Evolutionary conservation across 495 filamentous ascomycete genomes (phyloP), one percentile per base, ranked within the genome.

Genomic region (Darksidea phi): DNA sequence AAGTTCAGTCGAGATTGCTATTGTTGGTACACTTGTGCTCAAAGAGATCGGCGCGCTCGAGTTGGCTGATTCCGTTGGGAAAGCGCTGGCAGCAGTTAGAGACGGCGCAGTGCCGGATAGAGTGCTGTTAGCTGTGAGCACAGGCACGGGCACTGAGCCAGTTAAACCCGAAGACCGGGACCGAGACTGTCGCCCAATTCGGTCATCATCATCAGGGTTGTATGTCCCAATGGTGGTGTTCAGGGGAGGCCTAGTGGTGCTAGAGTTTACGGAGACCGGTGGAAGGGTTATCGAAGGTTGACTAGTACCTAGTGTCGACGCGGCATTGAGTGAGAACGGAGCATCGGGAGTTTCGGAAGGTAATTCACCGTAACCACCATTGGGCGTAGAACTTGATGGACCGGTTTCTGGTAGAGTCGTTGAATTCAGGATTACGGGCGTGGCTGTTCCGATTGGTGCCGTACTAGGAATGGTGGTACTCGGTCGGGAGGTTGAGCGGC

Each of bases 41-140:
- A 32, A 32, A 32, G 10, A 10, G 4, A 32, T 10, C 28, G 41
- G 1, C 6, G 25, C 15, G 20, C 23, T 54, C 0, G 49, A 52
- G 36, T 57, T 63, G 3, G 46, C 51, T 13, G 26, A 50, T 24
- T n/a, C 52, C 2, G 59, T 54, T 24, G 59, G 59, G 20, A 26
- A 6, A 10, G 13, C 8, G 0, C 17, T 45, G 6, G 57, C 53
- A 10, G 48, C 37, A 4, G 23, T 43, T 21, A 21, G 28, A 28
- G 37, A 7, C 10, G 38, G 18, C 6, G 23, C 42, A 15, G 54
- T 37, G 6, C 61, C 61, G 5, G 45, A 8, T 4, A 41, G 17
- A 5, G 54, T 49, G 1, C n/a, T 11, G 46, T 59, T 59, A 1
- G 28, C 13, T 12, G 43, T 17, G 8, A 28, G 32, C 11, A 48